Base-by-base conservation (phyloP, 192 early-diverging fungal species). In the Coemansia reversa region DNA sequence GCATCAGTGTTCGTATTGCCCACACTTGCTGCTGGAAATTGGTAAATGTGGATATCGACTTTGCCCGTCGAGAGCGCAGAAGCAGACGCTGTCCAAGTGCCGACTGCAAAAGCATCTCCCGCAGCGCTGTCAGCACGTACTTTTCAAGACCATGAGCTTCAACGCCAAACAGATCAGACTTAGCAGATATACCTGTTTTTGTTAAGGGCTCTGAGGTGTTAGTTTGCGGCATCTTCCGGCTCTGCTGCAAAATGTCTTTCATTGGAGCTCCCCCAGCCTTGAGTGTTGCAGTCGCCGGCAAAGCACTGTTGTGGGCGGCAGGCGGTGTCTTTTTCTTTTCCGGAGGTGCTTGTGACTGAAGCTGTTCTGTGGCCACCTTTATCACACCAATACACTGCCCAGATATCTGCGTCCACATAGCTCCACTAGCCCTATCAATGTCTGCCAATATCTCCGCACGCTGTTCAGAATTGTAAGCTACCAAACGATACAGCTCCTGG, bases 1-100 rank as follows among this genome's bases (percentile, higher is more conserved):
- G 72, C 59, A 73, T 54, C 47, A 81, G 58, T 58, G 79, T 62
- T 32, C 79, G 65, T 27, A 81, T 55, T 2, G 79, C 74, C 79
- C 79, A 81, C 8, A 76, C 66, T 28, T 81, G 79, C 63, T 55
- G 69, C 70, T 81, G 73, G 58, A 81, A 81, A 57, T 81, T 81
- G 29, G 62, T 47, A 55, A 81, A 75, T 20, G 61, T 69, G 2
- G 63, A 61, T 12, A 55, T 69, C 9, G 79, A 75, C 20, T 51
- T 60, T 8, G 60, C 70, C 2, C 63, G 70, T 45, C 58, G 51
- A 9, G 79, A 69, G 27, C 67, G 70, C 55, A 50, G 39, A 57
- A 75, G 22, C 20, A 81, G 63, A 16, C 64, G 61, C 54, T 75
- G 65, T 7, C 79, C 79, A 18, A 76, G 28, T 20, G 55, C 24